Evolutionary conservation across 371 early-diverging fungal genomes (phyloP), one percentile per base, ranked within the genome.

Genomic region (Rhizomucor pusillus): DNA sequence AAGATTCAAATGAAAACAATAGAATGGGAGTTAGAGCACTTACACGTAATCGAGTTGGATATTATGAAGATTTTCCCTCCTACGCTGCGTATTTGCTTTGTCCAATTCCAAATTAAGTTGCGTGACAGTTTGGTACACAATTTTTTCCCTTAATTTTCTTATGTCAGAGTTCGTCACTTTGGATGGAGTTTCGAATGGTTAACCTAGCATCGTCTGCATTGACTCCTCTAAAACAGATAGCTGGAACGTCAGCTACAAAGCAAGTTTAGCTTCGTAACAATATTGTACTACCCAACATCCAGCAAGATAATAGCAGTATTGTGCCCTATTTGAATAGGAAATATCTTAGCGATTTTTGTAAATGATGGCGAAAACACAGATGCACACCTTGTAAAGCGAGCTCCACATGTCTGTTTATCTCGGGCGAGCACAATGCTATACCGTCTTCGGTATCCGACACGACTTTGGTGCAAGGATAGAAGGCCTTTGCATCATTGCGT

Each of bases 31-130:
- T n/a, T 23, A 3, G 18, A 24, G 29, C 12, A 16, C 34, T 54
- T 60, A 60, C 55, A 51, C 48, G 20, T 55, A 60, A 14, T 60
- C 50, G 1, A 60, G 18, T 39, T 54, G 50, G 11, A 60, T 51
- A 6, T 51, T 41, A 10, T 29, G 13, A 12, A 46, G 13, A 7
- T 29, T 35, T 18, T 51, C 35, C n/a, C 39, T 48, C 16, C 16
- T 29, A 12, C 55, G 61, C 3, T 46, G 6, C 25, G 25, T 35
- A 29, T 60, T 60, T 7, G 29, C 22, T n/a, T 25, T 36, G 12
- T 12, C 12, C 18, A 60, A 23, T 20, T 56, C 52, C 7, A 56
- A 13, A 22, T 45, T 40, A 7, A 60, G 29, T 20, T 18, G 13
- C 14, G 23, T 54, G 19, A 60, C 45, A 3, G 55, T 19, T 13